Evolutionary conservation across 495 filamentous ascomycete genomes (phyloP).

Genomic region (Lasiosphaeria miniovina): DNA sequence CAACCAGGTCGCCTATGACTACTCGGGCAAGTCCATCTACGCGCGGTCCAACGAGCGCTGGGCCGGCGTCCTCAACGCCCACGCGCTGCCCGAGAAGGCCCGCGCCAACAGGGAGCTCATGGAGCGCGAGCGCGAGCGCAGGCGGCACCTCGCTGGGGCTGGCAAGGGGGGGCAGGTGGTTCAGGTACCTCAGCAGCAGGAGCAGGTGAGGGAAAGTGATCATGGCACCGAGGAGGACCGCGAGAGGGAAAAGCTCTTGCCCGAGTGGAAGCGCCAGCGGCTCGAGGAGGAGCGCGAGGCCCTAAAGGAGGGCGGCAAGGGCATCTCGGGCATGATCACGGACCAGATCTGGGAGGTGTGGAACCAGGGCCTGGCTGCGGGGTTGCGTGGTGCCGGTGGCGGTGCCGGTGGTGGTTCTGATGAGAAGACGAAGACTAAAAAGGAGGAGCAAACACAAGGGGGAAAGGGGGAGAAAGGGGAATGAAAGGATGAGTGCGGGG

Average conservation of each 20-base stretch:
- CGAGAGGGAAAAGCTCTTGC: conserved; percentile 47
- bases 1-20: conserved; percentile 60
- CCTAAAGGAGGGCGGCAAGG: conserved; percentile 68
- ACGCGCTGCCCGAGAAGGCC: conserved; percentile 49
- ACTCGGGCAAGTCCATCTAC: conserved; percentile 55
- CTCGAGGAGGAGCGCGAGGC: conserved; percentile 67
- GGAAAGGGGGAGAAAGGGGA: conserved; percentile 18
- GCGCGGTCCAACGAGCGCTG: conserved; percentile 26
- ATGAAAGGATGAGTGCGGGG: conserved; percentile 2
- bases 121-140: conserved; percentile 41
- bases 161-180: background rate
- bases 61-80: conserved; percentile 8
- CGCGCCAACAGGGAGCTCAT: conserved; percentile 49
- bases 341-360: conserved; percentile 84
- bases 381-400: background rate
- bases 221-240: conserved; percentile 23
- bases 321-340: conserved; percentile 76
- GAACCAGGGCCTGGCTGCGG: conserved; percentile 39
- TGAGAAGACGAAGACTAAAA: conserved; percentile 19
- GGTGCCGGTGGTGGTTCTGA: conserved; percentile 6
- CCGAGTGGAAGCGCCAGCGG: conserved; percentile 68
- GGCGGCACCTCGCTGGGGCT: conserved; percentile 13
- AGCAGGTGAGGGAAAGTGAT: conserved; percentile 21
- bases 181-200: conserved; percentile 25
- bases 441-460: conserved; percentile 21